Base-by-base conservation (phyloP, 805 yeast genomes). In the Candida morakotiae region DNA sequence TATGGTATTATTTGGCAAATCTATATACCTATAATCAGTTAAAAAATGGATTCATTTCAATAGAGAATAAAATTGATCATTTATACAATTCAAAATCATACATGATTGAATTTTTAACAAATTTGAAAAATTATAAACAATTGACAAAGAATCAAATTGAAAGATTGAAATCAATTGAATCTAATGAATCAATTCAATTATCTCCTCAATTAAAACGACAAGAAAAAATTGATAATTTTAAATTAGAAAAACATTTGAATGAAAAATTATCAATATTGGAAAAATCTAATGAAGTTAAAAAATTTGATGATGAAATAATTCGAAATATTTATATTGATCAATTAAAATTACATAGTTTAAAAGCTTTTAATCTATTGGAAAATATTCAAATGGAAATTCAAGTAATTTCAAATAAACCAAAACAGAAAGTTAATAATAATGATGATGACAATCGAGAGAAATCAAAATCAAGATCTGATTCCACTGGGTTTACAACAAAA, bases 211-310 rank as follows among this genome's bases (percentile, higher is more conserved):
- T 55, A 9, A 65, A 72, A 48, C 70, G 97, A 48, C 79, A 81
- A 16, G 81, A 77, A 34, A 89, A 87, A 55, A 87, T 88, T 40
- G 81, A 74, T 13, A 75, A 75, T 47, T 83, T 68, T 56, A 81
- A 76, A 51, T 53, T 65, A 11, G 87, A 81, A 43, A 81, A 76
- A 53, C 71, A 69, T 27, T 59, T 85, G 35, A 65, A 60, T 6
- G 51, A 44, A 2, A 69, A 72, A 43, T 48, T 87, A 4, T 48
- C 55, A 9, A 38, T 60, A 1, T 51, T 84, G 20, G n/a, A n/a
- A n/a, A 50, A 58, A 23, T 53, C 49, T 2, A 29, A 34, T n/a
- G 35, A 38, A 9, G 14, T 24, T 11, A 11, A 11, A 9, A 62
- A 47, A 30, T 39, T 71, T 24, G 88, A 81, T 46, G 96, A 87